Evolutionary conservation across 2,329 filamentous ascomycete genomes (phyloP), one percentile per base, ranked within the genome.

Genomic region (Cadophora gregata): DNA sequence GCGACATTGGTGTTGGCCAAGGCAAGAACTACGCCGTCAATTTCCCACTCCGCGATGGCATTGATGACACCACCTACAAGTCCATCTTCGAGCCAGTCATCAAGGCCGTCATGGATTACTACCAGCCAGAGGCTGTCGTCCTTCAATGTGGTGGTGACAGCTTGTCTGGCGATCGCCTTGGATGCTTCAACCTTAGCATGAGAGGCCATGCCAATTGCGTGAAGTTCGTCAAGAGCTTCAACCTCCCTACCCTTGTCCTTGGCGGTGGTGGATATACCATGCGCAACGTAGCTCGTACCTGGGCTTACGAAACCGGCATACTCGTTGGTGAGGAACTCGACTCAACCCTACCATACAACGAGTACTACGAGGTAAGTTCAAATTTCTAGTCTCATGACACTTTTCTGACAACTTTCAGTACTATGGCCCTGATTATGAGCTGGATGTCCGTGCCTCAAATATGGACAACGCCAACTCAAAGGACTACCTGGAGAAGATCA

Each of bases 121-220:
- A 94, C 82, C 89, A 91, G 65, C 96, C 96, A 0, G 89, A 93
- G 73, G 95, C 94, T 4, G 95, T 99, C 63, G 96, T 98, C 5
- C 85, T 99, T 3, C 96, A 99, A 78, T 99, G 96, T 76, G 96
- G 96, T 64, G 95, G 95, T 59, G 96, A 99, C 81, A 96, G 92
- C 75, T 85, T 99, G 19, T 97, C 94, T 31, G 95, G 96, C 58
- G 96, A 99, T 79, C 89, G 96, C 42, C 86, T 99, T 0, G 96
- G 96, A 62, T 96, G 94, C 79, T 99, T 99, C 85, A 99, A 98
- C 78, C 85, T 99, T 69, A 98, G 96, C 80, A 97, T 99, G 87
- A 90, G 90, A 74, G 95, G 95, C 4, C 96, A 99, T 78, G 94
- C 95, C 72, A 93, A 93, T 79, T 99, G 96, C 78, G 93, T 98